Base-by-base conservation (phyloP, 2,329 filamentous ascomycete species). In the Teratosphaeria pseudoeucalypti region DNA sequence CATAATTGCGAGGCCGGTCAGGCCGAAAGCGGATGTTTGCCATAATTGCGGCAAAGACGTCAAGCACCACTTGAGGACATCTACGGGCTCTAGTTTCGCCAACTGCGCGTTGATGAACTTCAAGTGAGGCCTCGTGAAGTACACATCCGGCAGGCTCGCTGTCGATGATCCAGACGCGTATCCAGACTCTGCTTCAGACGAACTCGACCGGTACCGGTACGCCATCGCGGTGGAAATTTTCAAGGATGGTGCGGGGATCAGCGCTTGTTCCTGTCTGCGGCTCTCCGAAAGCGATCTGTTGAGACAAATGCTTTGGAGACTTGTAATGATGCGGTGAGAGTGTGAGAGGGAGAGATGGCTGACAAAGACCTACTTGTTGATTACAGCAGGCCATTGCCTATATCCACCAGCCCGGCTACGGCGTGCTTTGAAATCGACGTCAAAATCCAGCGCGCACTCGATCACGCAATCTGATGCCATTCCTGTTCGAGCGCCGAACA, bases 41-140 rank as follows among this genome's bases (percentile, higher is more conserved):
- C 64, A 70, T 39, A 97, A 84, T 72, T 88, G 88, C 69, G 94
- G 94, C 69, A 99, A 87, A 68, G 92, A 88, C 68, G 89, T 86
- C 72, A 92, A 88, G 81, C 87, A 90, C 88, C 95, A 96, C 77
- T 86, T 87, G 62, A 99, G 83, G 68, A 97, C 88, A 65, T 96
- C 92, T 76, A 92, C 81, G 62, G 94, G 90, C 72, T 92, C 85
- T 75, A 97, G 88, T 71, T 86, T 83, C 74, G 94, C 89, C 67
- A 99, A 79, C 75, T 95, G 90, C 64, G 85, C 78, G 81, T 99
- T 99, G 73, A 99, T 82, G 75, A 92, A 92, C 69, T 89, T 87
- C 67, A 97, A 81, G 75, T 99, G 92, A 64, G 87, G 83, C 73
- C 88, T 88, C 65, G 90, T 92, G 79, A 99, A 90, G 75, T 87